Evolutionary conservation across 176 grass and related monocot species (phyloP), one percentile per base, ranked within the genome.

Genomic region (Cenchrus americanus): DNA sequence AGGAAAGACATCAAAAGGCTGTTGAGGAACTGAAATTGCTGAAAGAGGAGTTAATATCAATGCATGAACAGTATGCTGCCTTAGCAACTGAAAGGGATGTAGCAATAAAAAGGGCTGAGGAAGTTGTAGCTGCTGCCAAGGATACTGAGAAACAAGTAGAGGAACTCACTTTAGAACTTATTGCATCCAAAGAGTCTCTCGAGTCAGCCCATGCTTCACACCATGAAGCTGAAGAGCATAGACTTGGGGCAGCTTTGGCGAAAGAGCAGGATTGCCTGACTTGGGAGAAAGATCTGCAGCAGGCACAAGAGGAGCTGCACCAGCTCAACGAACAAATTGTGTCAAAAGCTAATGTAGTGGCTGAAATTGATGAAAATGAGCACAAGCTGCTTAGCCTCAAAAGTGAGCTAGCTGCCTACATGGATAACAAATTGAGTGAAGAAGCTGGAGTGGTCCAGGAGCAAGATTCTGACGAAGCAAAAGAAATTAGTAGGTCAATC

Each of bases 261-360:
- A 95, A 82, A 75, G 96, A 98, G 60, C 93, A 95, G 65, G 96
- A 95, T 87, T 92, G 80, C 63, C 80, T 95, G 68, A 23, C 89
- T 82, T 95, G 93, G 96, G 93, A 95, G 67, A 92, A 89, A 80
- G 93, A 95, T 77, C 49, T 98, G 58, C 90, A 92, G 82, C 73
- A 98, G 72, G 88, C 79, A 87, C 85, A 89, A 72, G 89, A 90
- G 40, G 91, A 95, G 63, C 37, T 98, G 53, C 52, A 82, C 64
- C 75, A 82, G 70, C 86, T 98, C 81, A 92, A 85, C 17, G 62
- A 93, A 73, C 83, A 93, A 71, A 83, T 82, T 88, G 48, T 66
- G 49, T 84, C 89, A 63, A 94, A 86, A 76, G 90, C 65, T 32
- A 88, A 88, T 51, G 24, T 69, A 7, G 80, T 88, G 40, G 88